phyloP scores from a whole-genome alignment of 2,329 filamentous ascomycete genomes.

The Trichoderma aggressivum region DNA sequence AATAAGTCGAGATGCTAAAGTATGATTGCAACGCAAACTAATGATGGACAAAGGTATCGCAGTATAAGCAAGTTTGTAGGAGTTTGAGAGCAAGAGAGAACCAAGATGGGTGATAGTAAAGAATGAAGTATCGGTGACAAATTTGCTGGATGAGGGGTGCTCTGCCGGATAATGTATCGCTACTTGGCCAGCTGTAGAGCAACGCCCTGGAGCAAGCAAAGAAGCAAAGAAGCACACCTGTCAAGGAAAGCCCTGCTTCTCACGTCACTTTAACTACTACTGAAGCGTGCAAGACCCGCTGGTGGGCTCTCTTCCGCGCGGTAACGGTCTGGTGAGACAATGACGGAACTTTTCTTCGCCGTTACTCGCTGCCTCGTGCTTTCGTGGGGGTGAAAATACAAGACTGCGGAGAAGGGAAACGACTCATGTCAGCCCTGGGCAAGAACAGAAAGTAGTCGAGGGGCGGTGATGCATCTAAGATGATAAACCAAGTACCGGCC shows the following conservation, averaged over 20 bases:
- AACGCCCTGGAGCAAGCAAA: conserved; percentile 9
- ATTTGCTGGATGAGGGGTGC: conserved; percentile 6
- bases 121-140: conserved; percentile 14
- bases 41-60: background rate
- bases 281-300: conserved; percentile 17
- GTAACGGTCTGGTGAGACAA: conserved; percentile 20
- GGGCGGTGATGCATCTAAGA: conserved; percentile 12
- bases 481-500: conserved; percentile 16
- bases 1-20: background rate
- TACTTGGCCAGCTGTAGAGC: conserved; percentile 10
- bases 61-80: background rate
- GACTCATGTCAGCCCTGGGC: conserved; percentile 16
- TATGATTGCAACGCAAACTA: conserved; percentile 2
- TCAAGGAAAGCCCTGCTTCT: conserved; percentile 17
- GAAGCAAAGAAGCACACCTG: conserved; percentile 5
- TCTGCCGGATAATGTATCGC: conserved; percentile 16
- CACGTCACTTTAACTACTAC: conserved; percentile 17
- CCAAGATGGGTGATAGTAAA: background rate
- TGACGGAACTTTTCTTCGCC: conserved; percentile 20
- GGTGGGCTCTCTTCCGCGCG: conserved; percentile 17
- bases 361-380: conserved; percentile 17
- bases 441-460: conserved; percentile 7
- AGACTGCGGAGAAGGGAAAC: conserved; percentile 17
- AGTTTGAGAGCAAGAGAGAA: background rate
- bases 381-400: conserved; percentile 19